Evolutionary conservation across 768 basidiomycete genomes (phyloP).

Genomic region (Punctularia strigosozonata): DNA sequence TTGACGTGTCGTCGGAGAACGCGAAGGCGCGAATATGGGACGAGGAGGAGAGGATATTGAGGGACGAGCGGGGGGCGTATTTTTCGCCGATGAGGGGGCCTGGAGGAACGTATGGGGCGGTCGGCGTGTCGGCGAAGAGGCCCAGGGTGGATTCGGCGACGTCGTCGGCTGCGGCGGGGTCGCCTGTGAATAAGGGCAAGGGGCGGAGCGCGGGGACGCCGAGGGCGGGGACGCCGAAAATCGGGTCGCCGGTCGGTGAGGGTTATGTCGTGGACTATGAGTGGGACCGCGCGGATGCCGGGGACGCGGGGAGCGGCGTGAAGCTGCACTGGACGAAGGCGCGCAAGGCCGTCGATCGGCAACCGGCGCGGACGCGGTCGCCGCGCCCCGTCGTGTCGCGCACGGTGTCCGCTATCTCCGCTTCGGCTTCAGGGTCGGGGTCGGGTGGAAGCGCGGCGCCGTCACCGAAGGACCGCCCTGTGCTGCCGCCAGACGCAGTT

Average conservation of each 20-base stretch:
- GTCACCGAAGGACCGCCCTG: slow-evolving; percentile 11
- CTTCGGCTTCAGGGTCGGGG: not conserved
- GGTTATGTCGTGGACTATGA: slow-evolving; percentile 39
- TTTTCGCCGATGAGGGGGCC: slow-evolving; percentile 46
- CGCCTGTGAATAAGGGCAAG: not conserved
- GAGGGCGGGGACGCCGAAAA: slow-evolving; percentile 8
- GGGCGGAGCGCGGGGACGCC: slow-evolving; percentile 10
- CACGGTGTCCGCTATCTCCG: not conserved
- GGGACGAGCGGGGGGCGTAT: slow-evolving; percentile 65
- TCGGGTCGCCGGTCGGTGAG: slow-evolving; percentile 12
- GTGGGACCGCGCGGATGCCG: slow-evolving; percentile 22
- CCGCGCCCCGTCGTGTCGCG: slow-evolving; percentile 5
- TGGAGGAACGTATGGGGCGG: slow-evolving; percentile 47
- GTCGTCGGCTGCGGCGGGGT: not conserved
- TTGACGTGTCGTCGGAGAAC: slow-evolving; percentile 75
- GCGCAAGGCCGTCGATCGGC: not conserved
- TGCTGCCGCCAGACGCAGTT: slow-evolving; percentile 63
- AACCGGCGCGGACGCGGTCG: slow-evolving; percentile 3
- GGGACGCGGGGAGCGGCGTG: no score
- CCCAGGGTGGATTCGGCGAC: not conserved
- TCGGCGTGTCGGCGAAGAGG: slow-evolving; percentile 15
- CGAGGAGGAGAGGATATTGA: slow-evolving; percentile 76
- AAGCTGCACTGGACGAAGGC: slow-evolving; percentile 34
- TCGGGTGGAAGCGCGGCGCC: slow-evolving; percentile 2
- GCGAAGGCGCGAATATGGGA: slow-evolving; percentile 61